These are phyloP conservation scores for Neoarthrinium moseri DNA, from an alignment of 2,329 filamentous ascomycete species.

Conservation along the genomic window DNA sequence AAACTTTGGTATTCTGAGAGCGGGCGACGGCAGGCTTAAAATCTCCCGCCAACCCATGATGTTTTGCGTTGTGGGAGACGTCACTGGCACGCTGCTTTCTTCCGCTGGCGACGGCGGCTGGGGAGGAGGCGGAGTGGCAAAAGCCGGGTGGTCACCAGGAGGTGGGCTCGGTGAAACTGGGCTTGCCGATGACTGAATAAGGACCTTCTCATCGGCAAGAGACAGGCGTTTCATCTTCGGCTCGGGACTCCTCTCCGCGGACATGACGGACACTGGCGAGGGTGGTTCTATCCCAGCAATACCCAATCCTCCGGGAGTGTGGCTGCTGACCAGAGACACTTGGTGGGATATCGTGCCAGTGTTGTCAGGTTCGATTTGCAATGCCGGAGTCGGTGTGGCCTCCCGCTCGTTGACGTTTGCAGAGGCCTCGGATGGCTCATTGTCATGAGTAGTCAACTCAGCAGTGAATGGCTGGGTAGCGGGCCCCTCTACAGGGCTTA, in stretches of 20 bases:
- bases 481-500: constrained; percentile 13
- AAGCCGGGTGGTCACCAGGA: constrained; percentile 37
- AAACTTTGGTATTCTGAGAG: constrained; percentile 72
- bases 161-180: constrained; percentile 34
- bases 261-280: constrained; percentile 41
- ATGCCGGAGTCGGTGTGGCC: constrained; percentile 3
- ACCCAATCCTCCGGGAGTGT: constrained; percentile 24
- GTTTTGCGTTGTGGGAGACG: constrained; percentile 24
- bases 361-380: constrained; percentile 14
- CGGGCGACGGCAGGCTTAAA: constrained; percentile 61
- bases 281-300: constrained; percentile 34
- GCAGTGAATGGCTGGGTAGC: neutral
- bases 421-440: neutral
- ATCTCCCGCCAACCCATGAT: constrained; percentile 74
- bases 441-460: neutral
- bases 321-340: constrained; percentile 35
- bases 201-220: constrained; percentile 43
- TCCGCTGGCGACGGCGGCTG: constrained; percentile 12
- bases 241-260: constrained; percentile 26
- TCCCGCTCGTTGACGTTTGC: neutral
- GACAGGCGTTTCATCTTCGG: constrained; percentile 31
- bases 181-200: constrained; percentile 32
- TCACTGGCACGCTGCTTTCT: constrained; percentile 14
- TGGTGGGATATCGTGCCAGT: constrained; percentile 29
- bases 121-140: constrained; percentile 10